A percentile compares a stretch with the other conserved stretches of the same genome.
Conservation (phyloP, 768 basidiomycete species). For the Termitomyces sp. region DNA sequence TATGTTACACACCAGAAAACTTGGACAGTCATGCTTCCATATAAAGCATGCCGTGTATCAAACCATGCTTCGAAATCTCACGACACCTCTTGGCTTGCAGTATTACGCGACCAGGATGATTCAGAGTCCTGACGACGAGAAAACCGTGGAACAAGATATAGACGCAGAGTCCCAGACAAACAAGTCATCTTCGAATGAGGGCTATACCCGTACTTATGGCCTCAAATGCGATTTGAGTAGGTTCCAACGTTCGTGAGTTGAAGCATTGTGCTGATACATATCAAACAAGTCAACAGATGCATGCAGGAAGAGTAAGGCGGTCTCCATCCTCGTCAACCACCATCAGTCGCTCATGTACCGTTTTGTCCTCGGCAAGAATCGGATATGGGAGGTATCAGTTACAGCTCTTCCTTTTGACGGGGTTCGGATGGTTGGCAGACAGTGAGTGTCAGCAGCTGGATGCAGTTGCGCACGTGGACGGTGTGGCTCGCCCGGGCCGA, state of each 20-base stretch:
- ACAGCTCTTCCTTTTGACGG: constrained; percentile 43
- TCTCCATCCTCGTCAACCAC: neutral
- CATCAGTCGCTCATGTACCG: neutral
- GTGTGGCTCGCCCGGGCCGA: neutral
- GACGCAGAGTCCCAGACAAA: constrained; percentile 8
- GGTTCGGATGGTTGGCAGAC: constrained; percentile 48
- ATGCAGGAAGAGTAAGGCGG: constrained; percentile 40
- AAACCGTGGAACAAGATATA: neutral
- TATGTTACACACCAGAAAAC: no score
- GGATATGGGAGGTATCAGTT: constrained; percentile 49
- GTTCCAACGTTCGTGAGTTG: neutral
- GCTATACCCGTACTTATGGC: constrained; percentile 16
- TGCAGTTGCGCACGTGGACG: neutral
- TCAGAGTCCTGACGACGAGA: neutral
- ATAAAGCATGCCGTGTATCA: no score
- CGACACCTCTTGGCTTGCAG: neutral
- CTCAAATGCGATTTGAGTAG: constrained; percentile 20
- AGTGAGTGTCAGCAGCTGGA: constrained; percentile 33
- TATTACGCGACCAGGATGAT: neutral
- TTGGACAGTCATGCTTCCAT: no score
- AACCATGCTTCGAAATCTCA: no score
- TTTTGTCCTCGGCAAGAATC: constrained; percentile 27
- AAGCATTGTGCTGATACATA: neutral
- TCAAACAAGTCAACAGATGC: constrained; percentile 36
- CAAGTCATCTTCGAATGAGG: constrained; percentile 1